phyloP scores from a whole-genome alignment of 2,329 filamentous ascomycete genomes.

The Lachnellula suecica region DNA sequence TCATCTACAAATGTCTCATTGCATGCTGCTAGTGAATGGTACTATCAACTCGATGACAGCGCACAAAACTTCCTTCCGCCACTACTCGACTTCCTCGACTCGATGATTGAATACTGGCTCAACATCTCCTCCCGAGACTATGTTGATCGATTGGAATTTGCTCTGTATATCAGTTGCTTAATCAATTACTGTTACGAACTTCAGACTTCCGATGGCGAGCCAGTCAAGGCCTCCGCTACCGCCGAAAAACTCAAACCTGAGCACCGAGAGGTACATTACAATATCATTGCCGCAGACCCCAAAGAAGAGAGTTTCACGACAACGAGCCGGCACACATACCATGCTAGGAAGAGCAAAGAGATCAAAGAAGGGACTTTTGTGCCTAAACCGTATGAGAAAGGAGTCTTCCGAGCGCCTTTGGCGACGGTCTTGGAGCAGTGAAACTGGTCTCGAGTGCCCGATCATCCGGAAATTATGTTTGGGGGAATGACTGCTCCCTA shows the following conservation, averaged over 20 bases:
- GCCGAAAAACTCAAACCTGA: neutral
- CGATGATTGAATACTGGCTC: neutral
- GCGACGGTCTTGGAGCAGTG: neutral
- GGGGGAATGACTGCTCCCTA: too few species aligned
- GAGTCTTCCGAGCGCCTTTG: neutral
- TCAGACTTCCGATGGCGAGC: neutral
- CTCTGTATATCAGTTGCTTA: neutral
- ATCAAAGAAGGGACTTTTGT: neutral
- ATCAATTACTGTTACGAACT: neutral
- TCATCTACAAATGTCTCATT: neutral
- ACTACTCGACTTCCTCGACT: neutral
- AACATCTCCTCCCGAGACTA: neutral
- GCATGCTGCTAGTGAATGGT: neutral
- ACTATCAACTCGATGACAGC: neutral
- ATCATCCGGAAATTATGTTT: too few species aligned
- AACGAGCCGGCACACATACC: neutral
- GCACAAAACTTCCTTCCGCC: neutral
- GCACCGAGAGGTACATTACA: neutral
- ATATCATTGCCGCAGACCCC: neutral
- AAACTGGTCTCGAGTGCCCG: neutral
- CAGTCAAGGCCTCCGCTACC: neutral
- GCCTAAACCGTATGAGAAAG: neutral
- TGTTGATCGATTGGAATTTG: neutral
- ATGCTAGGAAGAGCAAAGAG: neutral
- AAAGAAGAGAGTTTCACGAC: neutral